Conservation (phyloP, 371 early-diverging fungal species). For the Mucor velutinosus region DNA sequence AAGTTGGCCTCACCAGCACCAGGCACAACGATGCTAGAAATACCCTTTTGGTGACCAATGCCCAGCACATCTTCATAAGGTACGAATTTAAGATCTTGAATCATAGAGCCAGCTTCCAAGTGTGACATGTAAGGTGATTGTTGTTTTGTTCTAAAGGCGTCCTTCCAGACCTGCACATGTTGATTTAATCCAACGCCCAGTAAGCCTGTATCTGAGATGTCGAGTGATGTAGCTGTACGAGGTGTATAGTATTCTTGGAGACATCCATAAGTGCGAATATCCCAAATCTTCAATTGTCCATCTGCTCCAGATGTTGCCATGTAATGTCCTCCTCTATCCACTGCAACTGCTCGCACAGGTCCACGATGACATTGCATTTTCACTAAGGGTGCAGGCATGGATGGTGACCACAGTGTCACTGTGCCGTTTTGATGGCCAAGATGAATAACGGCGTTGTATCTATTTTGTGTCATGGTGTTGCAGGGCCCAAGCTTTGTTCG, state of each 20-base stretch:
- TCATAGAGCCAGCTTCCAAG: constrained; percentile 56
- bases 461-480: constrained; percentile 89
- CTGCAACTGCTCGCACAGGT: constrained; percentile 83
- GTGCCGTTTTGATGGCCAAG: constrained; percentile 93
- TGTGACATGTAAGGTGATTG: constrained; percentile 91
- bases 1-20: constrained; percentile 98
- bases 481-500: constrained; percentile 82
- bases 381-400: constrained; percentile 78
- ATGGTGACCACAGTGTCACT: constrained; percentile 97
- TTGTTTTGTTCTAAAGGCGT: constrained; percentile 76
- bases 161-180: constrained; percentile 87
- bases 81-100: constrained; percentile 77
- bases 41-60: constrained; percentile 84
- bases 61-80: constrained; percentile 99
- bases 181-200: constrained; percentile 85
- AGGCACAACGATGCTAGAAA: constrained; percentile 89
- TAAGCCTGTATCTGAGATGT: constrained; percentile 87
- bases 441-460: constrained; percentile 92
- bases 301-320: constrained; percentile 96
- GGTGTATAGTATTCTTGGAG: constrained; percentile 82
- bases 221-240: constrained; percentile 72
- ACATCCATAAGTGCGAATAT: constrained; percentile 87
- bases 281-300: constrained; percentile 94
- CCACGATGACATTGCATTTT: constrained; percentile 95
- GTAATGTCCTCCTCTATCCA: constrained; percentile 86